Evolutionary conservation across 768 basidiomycete species (phyloP).

Genomic region (Botryobasidium botryosum): DNA sequence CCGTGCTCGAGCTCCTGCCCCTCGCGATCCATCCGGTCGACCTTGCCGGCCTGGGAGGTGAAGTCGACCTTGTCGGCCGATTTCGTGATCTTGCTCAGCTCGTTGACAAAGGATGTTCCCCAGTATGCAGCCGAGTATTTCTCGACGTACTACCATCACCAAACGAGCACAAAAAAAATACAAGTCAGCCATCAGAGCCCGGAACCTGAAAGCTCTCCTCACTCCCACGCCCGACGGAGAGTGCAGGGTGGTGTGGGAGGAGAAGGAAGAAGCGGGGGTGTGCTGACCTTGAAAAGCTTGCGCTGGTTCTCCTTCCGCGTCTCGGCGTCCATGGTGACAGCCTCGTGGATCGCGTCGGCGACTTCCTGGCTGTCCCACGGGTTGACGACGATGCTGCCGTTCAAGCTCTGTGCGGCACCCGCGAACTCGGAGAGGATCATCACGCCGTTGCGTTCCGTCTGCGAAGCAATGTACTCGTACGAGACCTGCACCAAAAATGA

Average conservation of each 20-base stretch:
- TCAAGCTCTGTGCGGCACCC: conserved; percentile 88
- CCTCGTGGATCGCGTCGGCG: conserved; percentile 91
- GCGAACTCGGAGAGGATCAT: conserved; percentile 99
- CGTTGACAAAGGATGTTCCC: conserved; percentile 79
- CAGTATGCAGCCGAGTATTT: conserved; percentile 89
- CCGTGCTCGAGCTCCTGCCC: conserved; percentile 7
- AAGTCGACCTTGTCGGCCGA: not conserved
- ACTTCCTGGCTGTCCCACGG: conserved; percentile 99
- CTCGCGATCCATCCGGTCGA: not conserved
- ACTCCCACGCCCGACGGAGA: too few species aligned
- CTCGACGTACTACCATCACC: conserved; percentile 70
- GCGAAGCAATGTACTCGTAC: conserved; percentile 96
- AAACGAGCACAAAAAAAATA: not conserved
- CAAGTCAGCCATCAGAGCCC: not conserved
- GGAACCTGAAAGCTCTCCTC: too few species aligned
- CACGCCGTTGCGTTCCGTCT: conserved; percentile 80
- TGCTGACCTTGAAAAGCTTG: conserved; percentile 70
- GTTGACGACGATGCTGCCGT: conserved; percentile 94
- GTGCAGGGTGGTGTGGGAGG: too few species aligned
- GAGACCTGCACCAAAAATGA: conserved; percentile 46
- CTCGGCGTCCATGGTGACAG: conserved; percentile 73
- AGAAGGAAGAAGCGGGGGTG: not conserved
- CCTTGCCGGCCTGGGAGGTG: not conserved
- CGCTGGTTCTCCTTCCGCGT: conserved; percentile 82
- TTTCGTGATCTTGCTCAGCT: conserved; percentile 35